A percentile compares a stretch with the other conserved stretches of the same genome.
phyloP scores from a whole-genome alignment of 352 stramenopile genomes.

The Phytophthora citricola region DNA sequence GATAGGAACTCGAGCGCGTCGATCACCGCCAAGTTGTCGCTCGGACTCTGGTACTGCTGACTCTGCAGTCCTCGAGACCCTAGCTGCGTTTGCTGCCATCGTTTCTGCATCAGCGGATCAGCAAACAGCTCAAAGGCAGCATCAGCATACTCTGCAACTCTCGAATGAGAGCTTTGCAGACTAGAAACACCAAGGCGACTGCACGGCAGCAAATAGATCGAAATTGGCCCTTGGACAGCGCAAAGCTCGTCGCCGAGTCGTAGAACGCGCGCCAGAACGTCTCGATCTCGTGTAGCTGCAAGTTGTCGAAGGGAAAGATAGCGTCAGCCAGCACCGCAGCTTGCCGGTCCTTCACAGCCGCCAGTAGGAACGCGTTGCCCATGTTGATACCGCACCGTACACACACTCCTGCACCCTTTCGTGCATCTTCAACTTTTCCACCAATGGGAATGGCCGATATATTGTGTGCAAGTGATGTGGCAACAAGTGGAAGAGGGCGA shows the following conservation, averaged over 20 bases:
- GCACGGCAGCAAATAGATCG: constrained; percentile 65
- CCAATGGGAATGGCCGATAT: constrained; percentile 17
- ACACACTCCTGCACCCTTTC: constrained; percentile 38
- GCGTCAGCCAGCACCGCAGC: constrained; percentile 58
- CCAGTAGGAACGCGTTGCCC: constrained; percentile 68
- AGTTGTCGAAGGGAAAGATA: constrained; percentile 79
- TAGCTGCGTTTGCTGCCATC: constrained; percentile 30
- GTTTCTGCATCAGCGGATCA: constrained; percentile 26
- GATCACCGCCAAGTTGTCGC: constrained; percentile 39
- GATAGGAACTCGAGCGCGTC: constrained; percentile 86
- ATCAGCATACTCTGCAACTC: constrained; percentile 55
- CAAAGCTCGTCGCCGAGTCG: constrained; percentile 76
- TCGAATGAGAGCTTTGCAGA: constrained; percentile 47
- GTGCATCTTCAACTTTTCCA: constrained; percentile 28
- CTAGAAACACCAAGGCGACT: constrained; percentile 44
- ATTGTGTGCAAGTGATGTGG: constrained; percentile 14
- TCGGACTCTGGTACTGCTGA: constrained; percentile 23
- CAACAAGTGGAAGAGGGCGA: not conserved
- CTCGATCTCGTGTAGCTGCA: constrained; percentile 75
- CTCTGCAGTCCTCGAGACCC: constrained; percentile 17
- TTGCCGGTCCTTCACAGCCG: constrained; percentile 52
- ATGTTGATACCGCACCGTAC: constrained; percentile 28
- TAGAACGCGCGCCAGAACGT: constrained; percentile 87
- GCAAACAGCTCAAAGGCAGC: constrained; percentile 67
- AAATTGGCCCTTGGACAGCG: constrained; percentile 65